Conservation (phyloP, 495 filamentous ascomycete species). For the Copromyces sp. region DNA sequence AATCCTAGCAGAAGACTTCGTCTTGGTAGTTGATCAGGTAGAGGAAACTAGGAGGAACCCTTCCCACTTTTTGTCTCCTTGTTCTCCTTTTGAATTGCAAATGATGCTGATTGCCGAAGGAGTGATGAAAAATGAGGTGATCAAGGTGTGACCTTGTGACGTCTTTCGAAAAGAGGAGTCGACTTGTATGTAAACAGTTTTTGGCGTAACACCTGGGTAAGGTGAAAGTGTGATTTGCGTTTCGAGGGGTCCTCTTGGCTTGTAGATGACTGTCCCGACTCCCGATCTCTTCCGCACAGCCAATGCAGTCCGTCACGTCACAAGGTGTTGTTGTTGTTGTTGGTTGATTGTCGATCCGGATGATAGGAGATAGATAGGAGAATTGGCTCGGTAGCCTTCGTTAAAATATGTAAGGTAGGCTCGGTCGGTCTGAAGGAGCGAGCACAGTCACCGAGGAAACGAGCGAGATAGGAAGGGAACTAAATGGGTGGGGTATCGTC, state of each 20-base stretch:
- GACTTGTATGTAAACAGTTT: not conserved
- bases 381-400: not conserved
- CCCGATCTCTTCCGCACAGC: not conserved
- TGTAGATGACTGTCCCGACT: not conserved
- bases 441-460: not conserved
- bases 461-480: not conserved
- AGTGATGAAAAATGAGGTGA: not conserved
- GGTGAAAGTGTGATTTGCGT: not conserved
- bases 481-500: not conserved
- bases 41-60: not conserved
- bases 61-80: not conserved
- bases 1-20: not conserved
- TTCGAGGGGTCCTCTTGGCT: not conserved
- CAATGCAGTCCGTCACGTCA: not conserved
- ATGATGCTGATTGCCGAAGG: not conserved
- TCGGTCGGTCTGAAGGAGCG: not conserved
- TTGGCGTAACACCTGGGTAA: not conserved
- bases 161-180: not conserved
- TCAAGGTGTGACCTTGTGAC: not conserved
- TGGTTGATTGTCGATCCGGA: not conserved
- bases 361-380: not conserved
- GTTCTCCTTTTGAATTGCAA: not conserved
- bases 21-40: not conserved
- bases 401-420: not conserved
- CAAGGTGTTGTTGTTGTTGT: not conserved